Base-by-base conservation (phyloP, 2,329 filamentous ascomycete species). In the Pestalotiopsis fici region DNA sequence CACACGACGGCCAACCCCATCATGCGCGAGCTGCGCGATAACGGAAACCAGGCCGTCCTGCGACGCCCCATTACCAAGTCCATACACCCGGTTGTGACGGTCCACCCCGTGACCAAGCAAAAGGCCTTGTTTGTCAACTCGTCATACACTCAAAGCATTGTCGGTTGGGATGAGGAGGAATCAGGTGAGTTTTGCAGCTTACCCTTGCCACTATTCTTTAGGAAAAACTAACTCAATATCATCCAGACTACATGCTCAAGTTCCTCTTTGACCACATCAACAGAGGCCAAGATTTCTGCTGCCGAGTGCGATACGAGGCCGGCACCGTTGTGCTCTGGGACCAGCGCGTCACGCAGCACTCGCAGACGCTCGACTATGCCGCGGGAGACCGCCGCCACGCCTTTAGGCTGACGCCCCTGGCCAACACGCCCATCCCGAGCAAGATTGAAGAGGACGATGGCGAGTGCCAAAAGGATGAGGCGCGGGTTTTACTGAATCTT, bases 91-190 rank as follows among this genome's bases (percentile, higher is more conserved):
- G 68, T 78, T 15, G 74, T 79, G 21, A 70, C 76, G 4, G 74
- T 74, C 3, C 77, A 79, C 71, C 78, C 77, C 1, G 74, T 72
- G 35, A 80, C 78, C 0, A 76, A 76, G 0, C 66, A 74, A 54
- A 78, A 79, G 62, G 73, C 76, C 2, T 70, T 80, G 2, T 79
- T 75, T 55, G 75, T 80, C 43, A 79, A 79, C 63, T 68, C 70
- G 1, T 76, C 72, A 28, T 78, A 77, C 66, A 78, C 75, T 21
- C 73, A 73, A 23, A 71, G 69, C 27, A 76, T 76, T 31, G 69
- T 75, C 13, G 74, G 74, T 11, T 72, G 73, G 70, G 74, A 74
- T 4, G 70, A 74, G 43, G 72, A 69, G 9, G 74, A 76, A 59
- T 57, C 55, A 5, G 55, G 55, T 57, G 15, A 28, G 21, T 57